phyloP scores from a whole-genome alignment of 75 land plant species.

The Ceratopteris richardii region DNA sequence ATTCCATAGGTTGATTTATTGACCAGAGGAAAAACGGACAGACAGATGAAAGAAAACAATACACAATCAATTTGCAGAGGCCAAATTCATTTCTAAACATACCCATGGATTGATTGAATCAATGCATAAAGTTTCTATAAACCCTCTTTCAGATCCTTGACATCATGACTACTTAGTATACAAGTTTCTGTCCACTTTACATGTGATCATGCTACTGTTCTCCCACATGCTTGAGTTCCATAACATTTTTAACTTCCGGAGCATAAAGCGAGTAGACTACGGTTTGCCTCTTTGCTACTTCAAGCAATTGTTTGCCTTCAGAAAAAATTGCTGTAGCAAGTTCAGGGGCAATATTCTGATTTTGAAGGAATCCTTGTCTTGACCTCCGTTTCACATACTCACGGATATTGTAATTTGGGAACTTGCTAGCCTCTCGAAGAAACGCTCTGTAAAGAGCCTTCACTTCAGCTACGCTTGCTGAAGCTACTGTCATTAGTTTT shows the following conservation, averaged over 20 bases:
- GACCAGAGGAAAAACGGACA: too few relatives aligned
- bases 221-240: too few relatives aligned
- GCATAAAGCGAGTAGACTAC: constrained; percentile 60
- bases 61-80: too few relatives aligned
- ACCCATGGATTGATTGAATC: too few relatives aligned
- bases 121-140: too few relatives aligned
- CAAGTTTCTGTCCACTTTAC: too few relatives aligned
- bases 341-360: constrained; percentile 19
- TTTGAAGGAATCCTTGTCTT: constrained; percentile 47
- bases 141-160: too few relatives aligned
- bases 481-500: constrained; percentile 9
- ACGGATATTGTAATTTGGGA: constrained; percentile 76
- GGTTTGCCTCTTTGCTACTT: constrained; percentile 67
- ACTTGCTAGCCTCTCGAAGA: constrained; percentile 47
- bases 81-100: too few relatives aligned
- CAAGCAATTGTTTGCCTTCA: constrained; percentile 62
- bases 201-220: too few relatives aligned
- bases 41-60: too few relatives aligned
- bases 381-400: constrained; percentile 68
- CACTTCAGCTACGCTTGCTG: constrained; percentile 39
- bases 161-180: too few relatives aligned
- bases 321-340: constrained; percentile 34
- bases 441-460: constrained; percentile 47
- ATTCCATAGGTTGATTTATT: too few relatives aligned
- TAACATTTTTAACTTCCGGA: constrained; percentile 65